phyloP scores from a whole-genome alignment of 2,329 filamentous ascomycete genomes.

The Fusarium sp. region DNA sequence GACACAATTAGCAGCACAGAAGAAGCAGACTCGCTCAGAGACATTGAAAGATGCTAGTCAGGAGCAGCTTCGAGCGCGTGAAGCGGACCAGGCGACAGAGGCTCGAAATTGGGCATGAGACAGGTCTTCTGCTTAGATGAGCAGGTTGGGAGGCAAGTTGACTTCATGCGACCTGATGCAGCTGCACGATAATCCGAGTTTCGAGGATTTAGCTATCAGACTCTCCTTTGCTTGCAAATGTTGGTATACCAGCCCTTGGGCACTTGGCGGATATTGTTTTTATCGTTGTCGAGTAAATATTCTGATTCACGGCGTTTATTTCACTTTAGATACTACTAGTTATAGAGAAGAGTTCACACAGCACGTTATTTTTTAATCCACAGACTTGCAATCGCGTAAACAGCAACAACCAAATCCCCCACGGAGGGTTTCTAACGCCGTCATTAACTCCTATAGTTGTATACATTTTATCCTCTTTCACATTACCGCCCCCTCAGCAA shows the following conservation, averaged over 20 bases:
- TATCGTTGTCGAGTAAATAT: neutral
- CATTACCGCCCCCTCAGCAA: neutral
- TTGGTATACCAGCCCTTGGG: neutral
- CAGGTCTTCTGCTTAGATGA: neutral
- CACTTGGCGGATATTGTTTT: neutral
- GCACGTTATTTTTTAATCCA: neutral
- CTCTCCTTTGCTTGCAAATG: neutral
- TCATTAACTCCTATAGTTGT: constrained; percentile 32
- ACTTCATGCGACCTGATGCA: neutral
- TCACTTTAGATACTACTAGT: neutral
- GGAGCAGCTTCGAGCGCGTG: constrained; percentile 72
- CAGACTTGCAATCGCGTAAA: neutral
- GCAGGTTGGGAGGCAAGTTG: neutral
- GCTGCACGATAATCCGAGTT: neutral
- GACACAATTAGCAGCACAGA: constrained; percentile 78
- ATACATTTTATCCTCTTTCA: constrained; percentile 11
- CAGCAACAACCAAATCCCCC: constrained; percentile 9
- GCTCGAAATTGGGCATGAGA: constrained; percentile 52
- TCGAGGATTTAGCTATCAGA: neutral
- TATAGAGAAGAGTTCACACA: neutral
- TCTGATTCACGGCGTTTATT: neutral
- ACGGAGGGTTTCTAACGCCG: constrained; percentile 9
- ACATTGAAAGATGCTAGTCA: constrained; percentile 75
- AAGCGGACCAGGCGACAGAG: constrained; percentile 70
- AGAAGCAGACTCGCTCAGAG: constrained; percentile 75